Evolutionary conservation across 306 rosid genomes (phyloP).

Genomic region (Trifolium pratense): DNA sequence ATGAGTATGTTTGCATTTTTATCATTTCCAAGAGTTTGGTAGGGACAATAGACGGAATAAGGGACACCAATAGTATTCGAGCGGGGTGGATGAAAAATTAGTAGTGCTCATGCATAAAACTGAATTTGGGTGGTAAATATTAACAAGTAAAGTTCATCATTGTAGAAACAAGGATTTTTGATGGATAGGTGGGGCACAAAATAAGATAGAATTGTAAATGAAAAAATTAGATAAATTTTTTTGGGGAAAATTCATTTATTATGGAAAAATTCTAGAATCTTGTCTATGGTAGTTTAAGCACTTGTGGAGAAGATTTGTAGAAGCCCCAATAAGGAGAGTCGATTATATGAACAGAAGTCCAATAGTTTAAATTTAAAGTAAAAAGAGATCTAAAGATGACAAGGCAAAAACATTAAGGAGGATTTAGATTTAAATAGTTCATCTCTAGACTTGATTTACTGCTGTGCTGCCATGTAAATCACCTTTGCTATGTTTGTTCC

Average conservation of each 20-base stretch:
- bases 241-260: neutral
- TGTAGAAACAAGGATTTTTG: neutral
- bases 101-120: no score
- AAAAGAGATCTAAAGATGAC: neutral
- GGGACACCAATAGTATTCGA: neutral
- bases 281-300: neutral
- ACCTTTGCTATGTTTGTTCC: conserved; percentile 6
- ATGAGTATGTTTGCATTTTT: neutral
- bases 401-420: neutral
- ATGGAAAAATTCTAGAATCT: neutral
- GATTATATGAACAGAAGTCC: neutral
- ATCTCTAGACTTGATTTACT: neutral
- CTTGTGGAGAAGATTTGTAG: neutral
- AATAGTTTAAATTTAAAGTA: neutral
- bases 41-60: neutral
- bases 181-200: neutral
- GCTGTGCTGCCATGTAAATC: neutral
- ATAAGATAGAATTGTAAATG: neutral
- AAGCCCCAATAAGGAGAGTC: neutral
- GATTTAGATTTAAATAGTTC: conserved; percentile 7
- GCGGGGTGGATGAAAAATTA: neutral
- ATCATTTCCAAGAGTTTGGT: conserved; percentile 4
- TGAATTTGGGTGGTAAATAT: conserved; percentile 18
- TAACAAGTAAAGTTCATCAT: neutral
- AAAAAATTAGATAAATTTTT: neutral